Conservation (phyloP, 169 alveolate genomes). For the Plasmodium inui region DNA sequence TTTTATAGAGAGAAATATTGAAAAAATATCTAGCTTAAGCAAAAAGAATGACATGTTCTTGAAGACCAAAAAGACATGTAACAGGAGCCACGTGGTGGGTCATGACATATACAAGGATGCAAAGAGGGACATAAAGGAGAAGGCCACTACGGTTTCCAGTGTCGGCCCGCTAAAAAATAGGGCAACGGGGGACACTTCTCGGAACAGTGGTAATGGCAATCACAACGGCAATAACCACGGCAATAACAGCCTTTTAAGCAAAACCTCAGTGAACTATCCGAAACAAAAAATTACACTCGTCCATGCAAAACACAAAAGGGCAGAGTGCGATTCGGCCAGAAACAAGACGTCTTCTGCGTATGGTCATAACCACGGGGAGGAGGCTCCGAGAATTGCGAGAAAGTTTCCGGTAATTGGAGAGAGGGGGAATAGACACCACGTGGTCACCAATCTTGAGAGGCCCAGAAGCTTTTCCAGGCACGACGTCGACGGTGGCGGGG, state of each 20-base stretch:
- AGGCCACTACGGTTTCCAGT: neutral
- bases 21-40: slow-evolving; percentile 57
- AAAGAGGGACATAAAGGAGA: slow-evolving; percentile 20
- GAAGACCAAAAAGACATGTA: slow-evolving; percentile 32
- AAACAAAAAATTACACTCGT: neutral
- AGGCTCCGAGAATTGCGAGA: neutral
- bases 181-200: neutral
- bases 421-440: neutral
- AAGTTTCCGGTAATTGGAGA: neutral
- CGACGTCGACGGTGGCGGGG: neutral
- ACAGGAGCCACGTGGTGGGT: slow-evolving; percentile 41
- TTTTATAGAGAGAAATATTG: slow-evolving; percentile 64
- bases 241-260: neutral
- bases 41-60: slow-evolving; percentile 51
- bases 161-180: slow-evolving; percentile 11
- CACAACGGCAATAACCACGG: neutral
- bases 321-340: slow-evolving; percentile 23
- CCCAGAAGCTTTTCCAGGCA: slow-evolving; percentile 13
- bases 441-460: slow-evolving; percentile 17
- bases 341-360: neutral
- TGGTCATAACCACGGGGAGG: neutral
- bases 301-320: slow-evolving; percentile 9
- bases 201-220: neutral
- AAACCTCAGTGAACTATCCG: neutral
- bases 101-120: slow-evolving; percentile 26